Evolutionary conservation across 1,284 basidiomycete species (phyloP).

Genomic region (Xerocomus subilludens): DNA sequence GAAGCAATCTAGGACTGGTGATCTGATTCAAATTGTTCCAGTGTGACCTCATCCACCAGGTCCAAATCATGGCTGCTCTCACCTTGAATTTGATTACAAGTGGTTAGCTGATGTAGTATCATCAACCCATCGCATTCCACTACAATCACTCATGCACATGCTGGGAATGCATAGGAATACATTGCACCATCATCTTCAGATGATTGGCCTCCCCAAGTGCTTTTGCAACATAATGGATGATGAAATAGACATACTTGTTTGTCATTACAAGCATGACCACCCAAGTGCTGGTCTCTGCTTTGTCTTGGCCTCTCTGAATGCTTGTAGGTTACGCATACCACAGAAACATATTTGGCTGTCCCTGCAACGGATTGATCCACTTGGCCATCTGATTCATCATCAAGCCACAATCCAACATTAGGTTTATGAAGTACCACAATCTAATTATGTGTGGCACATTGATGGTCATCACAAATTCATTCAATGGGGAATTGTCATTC

Average conservation of each 20-base stretch:
- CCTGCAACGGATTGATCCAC: not conserved
- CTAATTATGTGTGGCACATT: conserved; percentile 27
- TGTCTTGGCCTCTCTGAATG: too few relatives aligned
- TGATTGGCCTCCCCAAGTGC: not conserved
- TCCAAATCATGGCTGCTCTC: not conserved
- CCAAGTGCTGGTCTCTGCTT: conserved; percentile 1
- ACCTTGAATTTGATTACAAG: not conserved
- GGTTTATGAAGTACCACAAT: not conserved
- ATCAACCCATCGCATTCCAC: not conserved
- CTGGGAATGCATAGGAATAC: not conserved
- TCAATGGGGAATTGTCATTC: conserved; percentile 62
- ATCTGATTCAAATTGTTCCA: not conserved
- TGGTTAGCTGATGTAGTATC: not conserved
- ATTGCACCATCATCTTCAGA: not conserved
- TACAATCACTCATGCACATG: not conserved
- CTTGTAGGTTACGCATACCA: not conserved
- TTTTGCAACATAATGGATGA: not conserved
- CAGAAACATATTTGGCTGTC: not conserved
- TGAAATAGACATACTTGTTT: not conserved
- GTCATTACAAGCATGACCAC: not conserved
- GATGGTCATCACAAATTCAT: conserved; percentile 57
- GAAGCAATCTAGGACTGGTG: not conserved
- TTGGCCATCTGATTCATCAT: not conserved
- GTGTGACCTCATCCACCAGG: not conserved
- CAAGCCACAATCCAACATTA: not conserved